Evolutionary conservation across 371 early-diverging fungal species (phyloP), one percentile per base, ranked within the genome.

Genomic region (Mucor ambiguus): DNA sequence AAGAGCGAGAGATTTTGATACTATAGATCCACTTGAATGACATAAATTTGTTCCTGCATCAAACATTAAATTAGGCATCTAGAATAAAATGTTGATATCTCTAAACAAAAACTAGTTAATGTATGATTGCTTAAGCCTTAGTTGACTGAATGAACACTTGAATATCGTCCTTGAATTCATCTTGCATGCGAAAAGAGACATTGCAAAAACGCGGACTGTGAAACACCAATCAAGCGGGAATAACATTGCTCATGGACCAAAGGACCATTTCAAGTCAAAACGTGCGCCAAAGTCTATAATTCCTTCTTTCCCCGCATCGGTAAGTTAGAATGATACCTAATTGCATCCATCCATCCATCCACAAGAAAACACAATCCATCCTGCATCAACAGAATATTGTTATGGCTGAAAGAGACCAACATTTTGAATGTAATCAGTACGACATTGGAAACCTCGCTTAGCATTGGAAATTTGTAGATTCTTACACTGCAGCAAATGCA

Each of bases 221-320:
- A 52, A 52, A 52, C 52, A 52, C 14, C 48, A 24, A 52, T 14
- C 33, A 60, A 32, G 59, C 52, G 60, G 66, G 55, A 38, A 30
- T 49, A 41, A 41, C 41, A 41, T 35, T 24, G 43, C 8, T 29
- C 16, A 48, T 16, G 33, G 33, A 16, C 32, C 20, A n/a, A 37
- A 62, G 35, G 16, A 58, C 63, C 58, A 24, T 62, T 62, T 70
- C 57, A 63, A 71, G 66, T 55, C 58, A 63, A 69, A 60, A 46
- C 58, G 63, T 60, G 67, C 29, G 66, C 44, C 46, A 24, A 60
- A 58, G 41, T 58, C 63, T 52, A 68, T 60, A 68, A 68, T 63
- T 68, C 63, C 76, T 72, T 75, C 76, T 75, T 75, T 75, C 76
- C 76, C 76, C 70, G 76, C 72, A 75, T 72, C 68, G 70, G 76